A percentile compares a stretch with the other conserved stretches of the same genome.
These are phyloP conservation scores for Aspergillus candidus DNA, from an alignment of 2,329 filamentous ascomycete genomes.

Conservation along the genomic window DNA sequence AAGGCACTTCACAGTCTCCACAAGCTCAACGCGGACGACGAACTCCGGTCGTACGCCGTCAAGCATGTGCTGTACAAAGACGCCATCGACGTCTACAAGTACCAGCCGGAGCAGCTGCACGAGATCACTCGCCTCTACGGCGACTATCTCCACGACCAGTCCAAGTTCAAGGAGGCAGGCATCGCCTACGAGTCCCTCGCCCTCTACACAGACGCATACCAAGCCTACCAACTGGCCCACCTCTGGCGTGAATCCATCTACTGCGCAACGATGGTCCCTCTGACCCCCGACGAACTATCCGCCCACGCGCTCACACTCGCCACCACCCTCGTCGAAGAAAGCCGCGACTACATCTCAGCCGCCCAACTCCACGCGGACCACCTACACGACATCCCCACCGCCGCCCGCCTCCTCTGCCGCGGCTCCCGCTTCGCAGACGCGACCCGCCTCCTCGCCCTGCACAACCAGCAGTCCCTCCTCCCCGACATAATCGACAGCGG, in stretches of 20 bases:
- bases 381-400: conserved; percentile 63
- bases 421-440: conserved; percentile 84
- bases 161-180: conserved; percentile 77
- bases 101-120: conserved; percentile 61
- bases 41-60: conserved; percentile 68
- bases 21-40: conserved; percentile 65
- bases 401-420: conserved; percentile 74
- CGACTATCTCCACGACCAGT: conserved; percentile 65
- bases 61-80: conserved; percentile 74
- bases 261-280: conserved; percentile 62
- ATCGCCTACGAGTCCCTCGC: conserved; percentile 80
- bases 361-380: conserved; percentile 78
- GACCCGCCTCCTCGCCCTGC: conserved; percentile 65
- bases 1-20: conserved; percentile 78
- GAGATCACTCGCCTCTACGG: conserved; percentile 74
- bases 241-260: conserved; percentile 90
- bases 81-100: conserved; percentile 76
- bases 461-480: conserved; percentile 58
- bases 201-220: conserved; percentile 67
- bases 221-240: conserved; percentile 76
- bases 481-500: conserved; percentile 65
- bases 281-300: conserved; percentile 55
- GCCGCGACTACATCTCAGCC: conserved; percentile 75
- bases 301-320: conserved; percentile 69
- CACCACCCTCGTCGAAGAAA: conserved; percentile 68